A percentile compares a stretch with the other conserved stretches of the same genome.
These are phyloP conservation scores for Geum urbanum DNA, from an alignment of 306 rosid genomes.

Conservation along the genomic window DNA sequence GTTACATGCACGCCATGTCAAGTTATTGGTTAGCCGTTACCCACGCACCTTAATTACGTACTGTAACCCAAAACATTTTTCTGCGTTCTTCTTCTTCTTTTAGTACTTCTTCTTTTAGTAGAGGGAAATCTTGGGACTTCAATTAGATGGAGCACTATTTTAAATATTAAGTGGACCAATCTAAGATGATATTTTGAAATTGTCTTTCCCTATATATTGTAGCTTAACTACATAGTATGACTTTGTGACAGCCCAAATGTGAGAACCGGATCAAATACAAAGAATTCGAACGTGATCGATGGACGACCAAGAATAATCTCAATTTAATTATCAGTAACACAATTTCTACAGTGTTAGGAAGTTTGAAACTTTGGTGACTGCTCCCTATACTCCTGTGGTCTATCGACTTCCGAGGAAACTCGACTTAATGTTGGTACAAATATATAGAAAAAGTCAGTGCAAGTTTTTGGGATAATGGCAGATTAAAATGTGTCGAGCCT, in stretches of 20 bases:
- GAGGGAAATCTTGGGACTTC: background rate
- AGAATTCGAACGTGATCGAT: background rate
- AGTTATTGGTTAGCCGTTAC: too few species aligned
- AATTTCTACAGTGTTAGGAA: background rate
- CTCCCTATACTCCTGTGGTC: background rate
- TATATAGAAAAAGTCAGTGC: background rate
- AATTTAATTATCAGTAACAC: background rate
- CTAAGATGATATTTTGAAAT: background rate
- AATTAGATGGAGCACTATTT: background rate
- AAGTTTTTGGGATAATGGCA: background rate
- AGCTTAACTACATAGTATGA: background rate
- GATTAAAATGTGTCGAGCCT: background rate
- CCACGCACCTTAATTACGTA: too few species aligned
- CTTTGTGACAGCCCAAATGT: conserved; percentile 3
- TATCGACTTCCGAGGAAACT: background rate
- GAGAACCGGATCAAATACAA: conserved; percentile 6
- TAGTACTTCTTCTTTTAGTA: too few species aligned
- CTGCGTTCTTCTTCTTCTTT: too few species aligned
- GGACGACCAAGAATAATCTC: background rate
- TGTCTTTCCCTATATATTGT: background rate
- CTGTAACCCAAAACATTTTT: too few species aligned
- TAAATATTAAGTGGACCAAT: background rate
- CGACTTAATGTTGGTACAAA: background rate
- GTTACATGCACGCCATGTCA: too few species aligned
- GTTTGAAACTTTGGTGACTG: conserved; percentile 11